Conservation (phyloP, 169 alveolate genomes). For the Condylostoma magnum region DNA sequence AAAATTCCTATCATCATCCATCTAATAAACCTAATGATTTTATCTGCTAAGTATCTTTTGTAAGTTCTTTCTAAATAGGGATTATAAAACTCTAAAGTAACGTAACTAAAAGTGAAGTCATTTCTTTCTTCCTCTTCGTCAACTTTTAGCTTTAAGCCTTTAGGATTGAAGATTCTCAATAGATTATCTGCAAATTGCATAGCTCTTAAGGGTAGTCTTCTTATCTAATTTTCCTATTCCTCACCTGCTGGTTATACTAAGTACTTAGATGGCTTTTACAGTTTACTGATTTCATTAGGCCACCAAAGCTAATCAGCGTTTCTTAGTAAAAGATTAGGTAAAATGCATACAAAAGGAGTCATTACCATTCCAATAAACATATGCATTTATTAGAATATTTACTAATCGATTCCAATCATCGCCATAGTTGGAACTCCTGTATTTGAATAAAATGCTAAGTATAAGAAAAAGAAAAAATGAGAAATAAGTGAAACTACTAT, state of each 20-base stretch:
- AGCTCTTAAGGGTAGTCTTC: neutral
- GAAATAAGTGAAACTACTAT: neutral
- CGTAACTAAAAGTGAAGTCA: slow-evolving; percentile 10
- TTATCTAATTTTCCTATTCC: neutral
- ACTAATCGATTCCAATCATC: neutral
- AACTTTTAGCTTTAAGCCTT: neutral
- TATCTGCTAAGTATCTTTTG: slow-evolving; percentile 1
- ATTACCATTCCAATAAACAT: neutral
- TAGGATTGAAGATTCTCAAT: neutral
- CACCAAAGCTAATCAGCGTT: neutral
- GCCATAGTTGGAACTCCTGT: neutral
- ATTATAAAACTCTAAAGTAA: slow-evolving; percentile 17
- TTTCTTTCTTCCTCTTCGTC: neutral
- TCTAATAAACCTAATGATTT: slow-evolving; percentile 17
- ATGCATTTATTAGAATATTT: neutral
- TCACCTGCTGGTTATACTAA: neutral
- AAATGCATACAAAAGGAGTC: neutral
- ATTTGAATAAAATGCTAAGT: neutral
- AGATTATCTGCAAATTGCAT: neutral
- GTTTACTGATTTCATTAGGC: neutral
- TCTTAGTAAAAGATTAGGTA: neutral
- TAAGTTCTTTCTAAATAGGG: slow-evolving; percentile 18
- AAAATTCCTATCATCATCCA: neutral
- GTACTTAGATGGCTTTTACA: neutral
- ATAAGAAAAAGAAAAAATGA: neutral